A percentile compares a stretch with the other conserved stretches of the same genome.
phyloP scores from a whole-genome alignment of 2,329 filamentous ascomycete genomes.

The Triangularia setosa region DNA sequence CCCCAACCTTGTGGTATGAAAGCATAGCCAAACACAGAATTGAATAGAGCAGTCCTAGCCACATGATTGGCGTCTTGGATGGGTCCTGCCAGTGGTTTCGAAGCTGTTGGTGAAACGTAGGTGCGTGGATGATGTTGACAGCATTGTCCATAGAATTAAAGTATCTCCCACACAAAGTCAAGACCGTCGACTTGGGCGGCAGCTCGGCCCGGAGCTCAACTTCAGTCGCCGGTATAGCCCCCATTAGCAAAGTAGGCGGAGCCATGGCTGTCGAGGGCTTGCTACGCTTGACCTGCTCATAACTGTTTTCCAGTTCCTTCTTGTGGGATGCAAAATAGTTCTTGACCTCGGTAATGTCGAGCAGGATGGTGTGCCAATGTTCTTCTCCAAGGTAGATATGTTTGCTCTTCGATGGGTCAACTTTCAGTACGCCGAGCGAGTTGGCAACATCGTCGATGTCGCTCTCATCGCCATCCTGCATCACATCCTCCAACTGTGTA shows the following conservation, averaged over 20 bases:
- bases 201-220: constrained; percentile 75
- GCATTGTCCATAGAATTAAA: constrained; percentile 76
- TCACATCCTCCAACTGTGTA: constrained; percentile 51
- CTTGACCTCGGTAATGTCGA: constrained; percentile 87
- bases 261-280: constrained; percentile 58
- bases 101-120: constrained; percentile 76
- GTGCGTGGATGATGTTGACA: constrained; percentile 74
- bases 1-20: constrained; percentile 74
- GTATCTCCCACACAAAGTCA: constrained; percentile 81
- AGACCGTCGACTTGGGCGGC: constrained; percentile 76
- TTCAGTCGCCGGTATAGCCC: constrained; percentile 66
- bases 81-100: constrained; percentile 66
- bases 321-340: constrained; percentile 84
- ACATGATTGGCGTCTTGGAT: constrained; percentile 68
- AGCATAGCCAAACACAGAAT: constrained; percentile 74
- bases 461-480: constrained; percentile 55
- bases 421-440: constrained; percentile 77
- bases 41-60: constrained; percentile 72
- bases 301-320: constrained; percentile 80
- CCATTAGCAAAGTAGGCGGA: constrained; percentile 76
- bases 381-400: constrained; percentile 78
- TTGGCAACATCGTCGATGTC: constrained; percentile 67
- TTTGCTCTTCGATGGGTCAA: constrained; percentile 72
- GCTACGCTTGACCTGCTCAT: constrained; percentile 68
- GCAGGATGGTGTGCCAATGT: constrained; percentile 76